Evolutionary conservation across 352 stramenopile genomes (phyloP).

Genomic region (Paralagenidium karlingii): DNA sequence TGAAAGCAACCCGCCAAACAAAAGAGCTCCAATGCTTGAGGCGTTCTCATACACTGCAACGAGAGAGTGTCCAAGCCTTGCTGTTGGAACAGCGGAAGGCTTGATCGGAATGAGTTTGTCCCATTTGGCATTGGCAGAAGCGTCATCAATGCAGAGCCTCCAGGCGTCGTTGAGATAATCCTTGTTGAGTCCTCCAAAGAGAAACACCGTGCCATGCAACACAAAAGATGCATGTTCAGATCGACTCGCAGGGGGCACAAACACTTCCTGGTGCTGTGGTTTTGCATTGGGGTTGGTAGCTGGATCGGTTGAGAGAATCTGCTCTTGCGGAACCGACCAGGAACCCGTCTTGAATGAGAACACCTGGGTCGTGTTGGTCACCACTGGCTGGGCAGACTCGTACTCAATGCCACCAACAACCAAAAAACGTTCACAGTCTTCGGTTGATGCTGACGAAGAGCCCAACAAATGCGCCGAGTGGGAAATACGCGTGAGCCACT

Average conservation of each 20-base stretch:
- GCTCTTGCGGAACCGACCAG: constrained; percentile 27
- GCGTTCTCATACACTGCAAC: constrained; percentile 39
- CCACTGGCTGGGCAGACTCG: constrained; percentile 51
- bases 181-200: constrained; percentile 43
- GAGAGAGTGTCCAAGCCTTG: constrained; percentile 47
- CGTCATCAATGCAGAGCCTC: constrained; percentile 36
- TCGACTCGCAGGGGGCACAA: constrained; percentile 41
- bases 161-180: constrained; percentile 49
- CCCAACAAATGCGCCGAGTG: constrained; percentile 24
- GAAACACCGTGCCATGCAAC: constrained; percentile 14
- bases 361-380: constrained; percentile 37
- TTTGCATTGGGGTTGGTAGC: constrained; percentile 1
- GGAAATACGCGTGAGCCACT: constrained; percentile 38
- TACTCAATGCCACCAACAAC: constrained; percentile 57
- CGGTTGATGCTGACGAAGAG: constrained; percentile 4
- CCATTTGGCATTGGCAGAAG: constrained; percentile 20
- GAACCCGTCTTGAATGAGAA: constrained; percentile 23
- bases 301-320: constrained; percentile 25
- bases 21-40: constrained; percentile 17
- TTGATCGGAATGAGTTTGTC: constrained; percentile 28
- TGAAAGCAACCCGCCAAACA: constrained; percentile 40
- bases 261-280: constrained; percentile 23
- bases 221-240: constrained; percentile 37
- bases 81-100: constrained; percentile 10
- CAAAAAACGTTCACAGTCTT: constrained; percentile 15